Base-by-base conservation (phyloP, 1,139 yeast species). In the Cylindricascospora bacillispora region DNA sequence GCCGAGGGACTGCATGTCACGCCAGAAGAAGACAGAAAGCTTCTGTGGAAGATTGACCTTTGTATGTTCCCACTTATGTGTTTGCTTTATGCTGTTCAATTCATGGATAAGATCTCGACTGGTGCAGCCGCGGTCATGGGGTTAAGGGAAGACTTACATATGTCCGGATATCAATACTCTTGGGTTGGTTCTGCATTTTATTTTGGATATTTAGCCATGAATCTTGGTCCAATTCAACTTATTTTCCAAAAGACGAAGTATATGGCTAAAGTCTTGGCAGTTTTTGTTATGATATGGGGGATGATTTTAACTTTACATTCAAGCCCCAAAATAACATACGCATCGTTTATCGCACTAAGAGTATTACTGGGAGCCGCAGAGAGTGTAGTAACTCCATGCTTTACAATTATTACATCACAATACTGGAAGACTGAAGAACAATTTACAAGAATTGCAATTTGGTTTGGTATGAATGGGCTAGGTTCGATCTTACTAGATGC, bases 101-200 rank as follows among this genome's bases (percentile, higher is more conserved):
- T 67, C 36, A 70, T 76, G 73, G 85, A 76, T 50, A 77, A 77
- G 45, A 54, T 63, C 11, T 57, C 80, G 5, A 70, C 64, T 22
- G 59, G 74, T 12, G 67, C 65, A 35, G 80, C 81, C 4, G 64
- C 81, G 1, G 63, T 76, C 31, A 60, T 74, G 57, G 76, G 76
- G 0, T 44, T 71, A 16, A 52, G 66, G 37, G 47, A 45, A 4
- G 70, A 63, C 34, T 53, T 68, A 34, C 39, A 62, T 5, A 68
- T 72, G 77, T 46, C 41, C 12, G 73, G 74, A 17, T 51, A 59
- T 29, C 59, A 59, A 54, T 72, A 71, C 45, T 56, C 71, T 5
- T 71, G 76, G 75, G 62, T 64, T 11, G 76, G 73, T 21, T 57
- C 72, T 9, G 61, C 72, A 1, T 72, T 72, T 37, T 72, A 72